Evolutionary conservation across 768 basidiomycete genomes (phyloP).

Genomic region (Tubosaeta sp.): DNA sequence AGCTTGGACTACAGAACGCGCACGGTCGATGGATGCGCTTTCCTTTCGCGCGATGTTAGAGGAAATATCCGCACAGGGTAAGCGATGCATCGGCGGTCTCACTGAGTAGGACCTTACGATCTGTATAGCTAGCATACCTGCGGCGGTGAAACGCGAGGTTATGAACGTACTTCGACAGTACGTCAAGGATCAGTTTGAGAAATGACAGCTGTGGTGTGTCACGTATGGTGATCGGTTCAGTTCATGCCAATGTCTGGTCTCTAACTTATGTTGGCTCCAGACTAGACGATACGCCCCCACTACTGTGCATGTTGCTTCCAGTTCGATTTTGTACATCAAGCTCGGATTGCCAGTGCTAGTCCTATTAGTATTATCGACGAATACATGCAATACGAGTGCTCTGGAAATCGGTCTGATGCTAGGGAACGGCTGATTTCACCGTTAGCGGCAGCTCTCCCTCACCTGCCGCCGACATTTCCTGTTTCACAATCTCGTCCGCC

Average conservation of each 20-base stretch:
- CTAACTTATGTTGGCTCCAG: neutral
- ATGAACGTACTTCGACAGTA: neutral
- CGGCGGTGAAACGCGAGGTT: neutral
- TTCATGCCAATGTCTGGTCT: too few species aligned
- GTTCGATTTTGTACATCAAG: neutral
- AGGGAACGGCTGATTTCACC: neutral
- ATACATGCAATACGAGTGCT: constrained; percentile 5
- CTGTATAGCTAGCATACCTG: neutral
- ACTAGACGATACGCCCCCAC: neutral
- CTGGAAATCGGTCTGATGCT: constrained; percentile 1
- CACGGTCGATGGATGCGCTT: neutral
- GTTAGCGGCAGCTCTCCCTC: constrained; percentile 1
- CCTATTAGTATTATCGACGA: constrained; percentile 5
- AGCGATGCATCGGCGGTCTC: neutral
- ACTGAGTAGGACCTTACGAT: neutral
- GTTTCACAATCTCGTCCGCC: constrained; percentile 39
- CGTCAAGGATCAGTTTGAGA: neutral
- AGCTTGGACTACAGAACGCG: neutral
- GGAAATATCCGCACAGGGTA: neutral
- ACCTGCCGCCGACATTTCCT: constrained; percentile 19
- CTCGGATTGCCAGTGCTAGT: neutral
- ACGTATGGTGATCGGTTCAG: too few species aligned
- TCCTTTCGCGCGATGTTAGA: neutral
- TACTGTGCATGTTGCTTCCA: neutral
- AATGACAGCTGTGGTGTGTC: neutral